Percentiles rank a stretch among this genome's conserved stretches.
These are phyloP conservation scores for Umbelopsis sp. DNA, from an alignment of 192 early-diverging fungal species.

Conservation along the genomic window DNA sequence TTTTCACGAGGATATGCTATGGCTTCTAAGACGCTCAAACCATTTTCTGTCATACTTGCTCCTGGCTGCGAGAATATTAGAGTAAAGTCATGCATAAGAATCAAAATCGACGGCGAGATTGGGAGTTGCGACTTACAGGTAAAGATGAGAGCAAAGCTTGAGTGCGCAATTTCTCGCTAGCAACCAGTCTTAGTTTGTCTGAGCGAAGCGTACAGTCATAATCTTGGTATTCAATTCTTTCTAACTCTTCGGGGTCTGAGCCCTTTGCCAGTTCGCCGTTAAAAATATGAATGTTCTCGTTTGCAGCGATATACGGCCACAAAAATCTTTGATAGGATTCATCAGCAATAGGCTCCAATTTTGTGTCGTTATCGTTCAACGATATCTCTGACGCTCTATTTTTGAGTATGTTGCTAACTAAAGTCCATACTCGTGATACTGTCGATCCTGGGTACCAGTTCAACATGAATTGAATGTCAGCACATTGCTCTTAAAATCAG, in stretches of 20 bases:
- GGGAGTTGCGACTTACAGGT: not conserved
- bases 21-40: not conserved
- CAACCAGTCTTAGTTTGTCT: not conserved
- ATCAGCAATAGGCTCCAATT: not conserved
- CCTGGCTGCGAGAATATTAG: not conserved
- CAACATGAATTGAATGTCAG: not conserved
- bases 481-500: not conserved
- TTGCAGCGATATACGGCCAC: not conserved
- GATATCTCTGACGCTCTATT: not conserved
- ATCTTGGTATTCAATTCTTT: not conserved
- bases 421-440: not conserved
- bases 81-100: not conserved
- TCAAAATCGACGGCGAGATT: not conserved
- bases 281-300: not conserved
- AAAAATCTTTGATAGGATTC: constrained; percentile 9
- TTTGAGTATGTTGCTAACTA: not conserved
- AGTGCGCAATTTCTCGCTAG: not conserved
- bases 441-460: not conserved
- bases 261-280: no score
- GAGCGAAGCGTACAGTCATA: not conserved
- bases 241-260: not conserved
- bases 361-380: not conserved
- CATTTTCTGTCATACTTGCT: not conserved
- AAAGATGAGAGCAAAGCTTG: not conserved
- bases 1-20: not conserved